Evolutionary conservation across 208 protist species (phyloP), one percentile per base, ranked within the genome.

Genomic region (Angomonas ambiguus): DNA sequence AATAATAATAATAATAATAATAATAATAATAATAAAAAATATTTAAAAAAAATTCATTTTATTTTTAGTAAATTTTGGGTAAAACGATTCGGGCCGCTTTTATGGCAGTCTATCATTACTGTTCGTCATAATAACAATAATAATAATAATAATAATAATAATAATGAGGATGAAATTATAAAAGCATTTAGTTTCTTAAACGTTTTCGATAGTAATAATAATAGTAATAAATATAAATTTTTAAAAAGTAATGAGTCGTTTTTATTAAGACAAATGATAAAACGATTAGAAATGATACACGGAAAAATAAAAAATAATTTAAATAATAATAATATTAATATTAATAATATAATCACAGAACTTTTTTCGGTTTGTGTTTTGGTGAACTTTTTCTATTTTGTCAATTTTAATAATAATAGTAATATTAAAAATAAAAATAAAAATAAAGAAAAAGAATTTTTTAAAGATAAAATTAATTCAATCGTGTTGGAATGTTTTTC

Each of bases 121-220:
- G n/a, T n/a, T n/a, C n/a, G n/a, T n/a, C n/a, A n/a, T n/a, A n/a
- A n/a, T n/a, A n/a, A n/a, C n/a, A n/a, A n/a, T n/a, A n/a, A 48
- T 48, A 48, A 56, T 24, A 56, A 56, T 56, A 56, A 56, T 56
- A n/a, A 56, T 56, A 56, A 56, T 62, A 62, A 42, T 62, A 62
- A 62, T 45, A n/a, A 45, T 45, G 38, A 45, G 16, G 16, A 45
- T n/a, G 16, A 45, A n/a, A 45, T 45, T 45, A 8, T 8, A n/a
- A 45, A 45, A 45, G 16, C 11, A n/a, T 45, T 45, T 45, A 45
- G 16, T 45, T 45, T n/a, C n/a, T n/a, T n/a, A n/a, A n/a, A n/a
- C n/a, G n/a, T n/a, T n/a, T n/a, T n/a, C n/a, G n/a, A n/a, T n/a
- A n/a, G n/a, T n/a, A 45, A 45, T 45, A 45, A 45, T n/a, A n/a